Evolutionary conservation across 352 stramenopile species (phyloP).

Genomic region (Plasmopara halstedii): DNA sequence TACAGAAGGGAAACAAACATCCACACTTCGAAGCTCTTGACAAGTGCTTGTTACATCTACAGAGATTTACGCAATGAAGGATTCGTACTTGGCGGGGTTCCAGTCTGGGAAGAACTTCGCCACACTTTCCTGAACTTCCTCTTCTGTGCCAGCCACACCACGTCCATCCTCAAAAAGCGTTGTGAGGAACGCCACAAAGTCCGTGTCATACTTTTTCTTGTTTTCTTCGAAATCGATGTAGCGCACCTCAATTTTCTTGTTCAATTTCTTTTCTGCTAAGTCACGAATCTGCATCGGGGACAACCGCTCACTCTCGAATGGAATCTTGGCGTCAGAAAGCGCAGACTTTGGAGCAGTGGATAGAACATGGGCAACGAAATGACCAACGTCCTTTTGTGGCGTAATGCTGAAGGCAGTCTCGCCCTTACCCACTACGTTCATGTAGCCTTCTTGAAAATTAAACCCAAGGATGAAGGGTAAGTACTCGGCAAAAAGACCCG

Average conservation of each 20-base stretch:
- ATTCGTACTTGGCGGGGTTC: conserved; percentile 19
- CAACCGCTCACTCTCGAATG: conserved; percentile 16
- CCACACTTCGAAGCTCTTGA: no score
- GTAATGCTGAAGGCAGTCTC: conserved; percentile 17
- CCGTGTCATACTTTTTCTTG: conserved; percentile 19
- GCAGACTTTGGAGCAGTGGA: conserved; percentile 5
- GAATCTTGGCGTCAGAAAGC: conserved; percentile 11
- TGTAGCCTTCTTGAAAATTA: conserved; percentile 13
- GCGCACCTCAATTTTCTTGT: conserved; percentile 21
- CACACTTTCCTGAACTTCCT: conserved; percentile 12
- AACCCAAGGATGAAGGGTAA: conserved; percentile 8
- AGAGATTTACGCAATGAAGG: conserved; percentile 10
- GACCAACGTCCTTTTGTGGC: conserved; percentile 5
- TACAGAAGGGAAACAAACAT: no score
- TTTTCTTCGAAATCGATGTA: conserved; percentile 15
- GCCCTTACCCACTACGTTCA: conserved; percentile 17
- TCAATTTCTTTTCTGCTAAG: conserved; percentile 20
- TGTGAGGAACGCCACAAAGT: conserved; percentile 13
- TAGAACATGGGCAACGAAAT: conserved; percentile 21
- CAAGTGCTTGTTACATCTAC: no score
- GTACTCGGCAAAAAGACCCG: conserved; percentile 16
- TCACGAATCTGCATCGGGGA: conserved; percentile 14
- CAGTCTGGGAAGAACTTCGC: conserved; percentile 20
- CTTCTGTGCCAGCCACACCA: conserved; percentile 7
- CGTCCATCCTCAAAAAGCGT: conserved; percentile 15